Base-by-base conservation (phyloP, 2,329 filamentous ascomycete species). In the Fusarium sp. region DNA sequence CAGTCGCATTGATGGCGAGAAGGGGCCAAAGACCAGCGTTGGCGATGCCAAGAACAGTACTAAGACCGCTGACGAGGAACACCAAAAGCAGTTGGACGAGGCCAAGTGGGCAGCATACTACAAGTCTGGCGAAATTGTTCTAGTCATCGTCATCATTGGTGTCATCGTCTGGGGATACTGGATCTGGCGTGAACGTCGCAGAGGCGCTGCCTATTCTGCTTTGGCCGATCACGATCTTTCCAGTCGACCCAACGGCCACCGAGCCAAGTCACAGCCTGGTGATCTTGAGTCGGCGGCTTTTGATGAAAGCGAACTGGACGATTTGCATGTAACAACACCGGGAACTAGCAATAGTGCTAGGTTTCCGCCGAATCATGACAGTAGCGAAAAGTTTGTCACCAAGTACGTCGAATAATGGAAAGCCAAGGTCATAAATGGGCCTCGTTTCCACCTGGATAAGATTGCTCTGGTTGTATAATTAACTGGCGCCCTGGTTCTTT, bases 91-190 rank as follows among this genome's bases (percentile, higher is more conserved):
- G 80, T 83, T 98, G n/a, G 90, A 95, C 76, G 90, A 94, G 34
- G 94, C 95, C 24, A 93, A 95, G 78, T 97, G 95, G 93, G 89
- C 92, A 58, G 95, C 95, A 1, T 98, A 98, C 82, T 93, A 92
- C 80, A 92, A 93, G 77, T 96, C 94, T 6, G 95, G 95, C 57
- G 94, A 97, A 83, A 89, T 95, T 12, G 94, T 95, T 5, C 88
- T 98, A 6, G 90, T 95, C 22, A 90, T 98, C 55, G 94, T 98
- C 24, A 86, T 92, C 58, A 89, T 96, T 67, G 91, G 91, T 3
- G 94, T 93, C 3, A 85, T 84, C 10, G 84, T 89, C 18, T 97
- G 94, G 92, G 94, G 92, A n/a, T 93, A 91, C 80, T 91, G 88
- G 74, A 83, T 93, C 78, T 93, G 90, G 89, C 87, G 86, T 66